Base-by-base conservation (phyloP, 345 rosid genomes). In the Laguncularia racemosa region DNA sequence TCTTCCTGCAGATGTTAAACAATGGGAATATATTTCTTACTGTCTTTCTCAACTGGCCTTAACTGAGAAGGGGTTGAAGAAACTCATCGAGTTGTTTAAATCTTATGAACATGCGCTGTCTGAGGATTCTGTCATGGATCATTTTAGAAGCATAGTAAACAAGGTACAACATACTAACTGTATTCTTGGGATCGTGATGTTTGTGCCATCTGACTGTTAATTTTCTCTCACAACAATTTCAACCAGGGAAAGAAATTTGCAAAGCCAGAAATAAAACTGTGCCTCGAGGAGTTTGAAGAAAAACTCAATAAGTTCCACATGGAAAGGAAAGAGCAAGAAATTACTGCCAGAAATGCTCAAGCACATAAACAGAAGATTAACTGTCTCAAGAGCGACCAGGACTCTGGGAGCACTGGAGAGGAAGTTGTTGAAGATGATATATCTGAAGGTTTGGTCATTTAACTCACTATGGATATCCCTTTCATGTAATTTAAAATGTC, bases 231-330 rank as follows among this genome's bases (percentile, higher is more conserved):
- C 53, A 23, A 62, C 51, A 48, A 43, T 58, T 58, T 58, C 48
- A 59, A 69, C 68, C 86, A 93, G 99, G 78, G 81, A 13, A 93
- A 89, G 81, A 93, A 93, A 75, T 93, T 93, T 64, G 92, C 95
- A 19, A 93, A 87, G 74, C 96, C 97, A 65, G 99, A 93, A 68
- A 74, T 93, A 12, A 93, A 85, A 77, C 72, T 70, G 14, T 83
- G 87, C 79, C 84, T 89, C 2, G 99, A 93, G 69, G 99, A 93
- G 69, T 93, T 93, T 63, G 99, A 89, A 70, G 97, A 93, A 77
- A 93, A 93, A 78, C 75, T 93, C 55, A 79, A 78, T 61, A 89
- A 85, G 78, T 83, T 85, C 78, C 90, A 87, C 70, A 44, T 66
- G 65, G 97, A 89, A 71, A 89, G 79, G 90, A 89, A 89, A 81